Evolutionary conservation across 2,329 filamentous ascomycete genomes (phyloP).

Genomic region (Arthroderma sp.): DNA sequence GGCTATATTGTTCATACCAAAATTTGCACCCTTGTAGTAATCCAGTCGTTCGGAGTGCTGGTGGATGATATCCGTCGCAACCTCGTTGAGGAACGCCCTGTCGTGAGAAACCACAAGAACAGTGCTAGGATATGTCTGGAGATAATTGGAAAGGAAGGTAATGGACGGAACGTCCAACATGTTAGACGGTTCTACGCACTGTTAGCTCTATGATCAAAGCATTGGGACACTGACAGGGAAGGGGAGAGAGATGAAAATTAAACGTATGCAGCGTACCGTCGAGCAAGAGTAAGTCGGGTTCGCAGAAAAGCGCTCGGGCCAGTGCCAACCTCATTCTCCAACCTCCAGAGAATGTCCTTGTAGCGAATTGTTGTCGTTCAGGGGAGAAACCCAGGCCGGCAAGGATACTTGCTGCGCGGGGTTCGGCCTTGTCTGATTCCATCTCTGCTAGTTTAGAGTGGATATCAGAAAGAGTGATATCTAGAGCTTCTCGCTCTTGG

Average conservation of each 20-base stretch:
- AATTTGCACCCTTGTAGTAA: conserved; percentile 97
- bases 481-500: conserved; percentile 75
- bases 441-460: conserved; percentile 90
- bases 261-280: conserved; percentile 43
- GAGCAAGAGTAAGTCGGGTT: conserved; percentile 86
- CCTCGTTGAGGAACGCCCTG: conserved; percentile 95
- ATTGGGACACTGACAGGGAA: neutral
- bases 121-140: conserved; percentile 87
- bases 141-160: conserved; percentile 91
- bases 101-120: conserved; percentile 97
- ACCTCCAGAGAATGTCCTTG: conserved; percentile 97
- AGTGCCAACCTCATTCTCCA: conserved; percentile 98
- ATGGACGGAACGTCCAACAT: conserved; percentile 99
- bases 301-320: conserved; percentile 91
- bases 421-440: conserved; percentile 98
- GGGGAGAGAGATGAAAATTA: too few relatives aligned
- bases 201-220: conserved; percentile 14
- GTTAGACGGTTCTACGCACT: conserved; percentile 72
- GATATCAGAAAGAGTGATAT: conserved; percentile 81
- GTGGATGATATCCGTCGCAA: conserved; percentile 98
- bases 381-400: conserved; percentile 93
- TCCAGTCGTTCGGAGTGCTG: conserved; percentile 94
- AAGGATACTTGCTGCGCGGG: conserved; percentile 86
- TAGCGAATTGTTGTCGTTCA: conserved; percentile 82
- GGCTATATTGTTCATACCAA: conserved; percentile 36